Evolutionary conservation across 2,329 filamentous ascomycete species (phyloP), one percentile per base, ranked within the genome.

Genomic region (Clathrospora elynae): DNA sequence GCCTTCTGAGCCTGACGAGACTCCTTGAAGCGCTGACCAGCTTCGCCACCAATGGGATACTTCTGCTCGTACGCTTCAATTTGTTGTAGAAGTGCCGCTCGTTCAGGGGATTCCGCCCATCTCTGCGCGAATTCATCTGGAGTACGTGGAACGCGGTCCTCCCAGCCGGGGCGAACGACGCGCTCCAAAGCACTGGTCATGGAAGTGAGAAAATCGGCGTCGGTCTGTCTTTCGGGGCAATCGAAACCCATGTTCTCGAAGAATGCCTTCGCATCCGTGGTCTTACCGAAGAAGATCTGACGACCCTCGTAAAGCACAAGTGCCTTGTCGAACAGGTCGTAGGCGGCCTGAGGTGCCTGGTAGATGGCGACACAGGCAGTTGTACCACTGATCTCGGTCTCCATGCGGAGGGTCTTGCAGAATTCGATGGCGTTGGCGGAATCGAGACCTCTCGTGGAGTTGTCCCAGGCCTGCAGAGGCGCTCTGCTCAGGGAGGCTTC

Each of bases 381-480:
- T 62, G 73, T 82, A 48, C 78, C 78, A 48, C 83, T 85, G 20
- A 88, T 77, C 59, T 88, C 84, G 1, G 84, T 83, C 63, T 84
- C 79, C 35, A 85, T 74, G 24, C 84, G 80, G 6, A 90, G 74
- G 1, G 84, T 88, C 71, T 82, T 85, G 70, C 81, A 84, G 65
- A 89, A 89, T 67, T 88, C 85, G 46, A 89, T 78, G 37, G 86
- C 86, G 67, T 88, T 89, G 70, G 85, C 86, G 20, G 80, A 85
- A 70, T 90, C 86, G 20, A 89, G 75, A 70, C 86, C 86, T 71
- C 86, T 78, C 17, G 86, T 89, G 26, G 80, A 84, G 73, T 89
- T 89, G 61, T 89, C 89, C 88, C 88, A 93, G 47, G 84, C 86
- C 64, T 88, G 84, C 2, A 83, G 67, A 0, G 78, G 78, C 0